Evolutionary conservation across 495 filamentous ascomycete genomes (phyloP).

Genomic region (Aspergillus panamensis): DNA sequence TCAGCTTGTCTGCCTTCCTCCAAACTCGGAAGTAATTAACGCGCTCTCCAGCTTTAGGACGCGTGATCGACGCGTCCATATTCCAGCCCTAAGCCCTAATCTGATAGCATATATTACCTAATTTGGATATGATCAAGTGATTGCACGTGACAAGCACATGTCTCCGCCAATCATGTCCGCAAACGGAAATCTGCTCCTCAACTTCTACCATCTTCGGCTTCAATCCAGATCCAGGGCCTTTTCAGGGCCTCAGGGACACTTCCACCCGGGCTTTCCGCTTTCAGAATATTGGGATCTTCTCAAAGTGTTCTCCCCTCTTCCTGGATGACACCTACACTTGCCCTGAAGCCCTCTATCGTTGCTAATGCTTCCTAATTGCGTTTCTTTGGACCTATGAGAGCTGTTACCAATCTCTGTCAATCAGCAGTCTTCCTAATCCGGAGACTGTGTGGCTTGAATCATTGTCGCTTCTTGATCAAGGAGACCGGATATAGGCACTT

Average conservation of each 20-base stretch:
- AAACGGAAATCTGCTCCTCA: slow-evolving; percentile 18
- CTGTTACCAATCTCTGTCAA: background rate
- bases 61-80: slow-evolving; percentile 18
- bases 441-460: background rate
- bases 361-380: background rate
- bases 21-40: slow-evolving; percentile 27
- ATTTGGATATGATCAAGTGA: slow-evolving; percentile 9
- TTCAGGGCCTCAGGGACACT: slow-evolving; percentile 16
- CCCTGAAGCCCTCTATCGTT: background rate
- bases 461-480: background rate
- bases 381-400: background rate
- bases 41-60: slow-evolving; percentile 19
- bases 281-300: background rate
- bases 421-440: slow-evolving; percentile 4
- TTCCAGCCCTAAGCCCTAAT: slow-evolving; percentile 25
- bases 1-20: slow-evolving; percentile 1
- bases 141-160: background rate
- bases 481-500: too few relatives aligned
- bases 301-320: background rate
- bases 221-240: slow-evolving; percentile 1
- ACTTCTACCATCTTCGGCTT: background rate
- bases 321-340: slow-evolving; percentile 20
- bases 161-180: slow-evolving; percentile 17
- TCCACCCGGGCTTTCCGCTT: slow-evolving; percentile 6
- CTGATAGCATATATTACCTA: background rate